phyloP scores from a whole-genome alignment of 2,329 filamentous ascomycete genomes.

The Ceratocystis diversiconidia region DNA sequence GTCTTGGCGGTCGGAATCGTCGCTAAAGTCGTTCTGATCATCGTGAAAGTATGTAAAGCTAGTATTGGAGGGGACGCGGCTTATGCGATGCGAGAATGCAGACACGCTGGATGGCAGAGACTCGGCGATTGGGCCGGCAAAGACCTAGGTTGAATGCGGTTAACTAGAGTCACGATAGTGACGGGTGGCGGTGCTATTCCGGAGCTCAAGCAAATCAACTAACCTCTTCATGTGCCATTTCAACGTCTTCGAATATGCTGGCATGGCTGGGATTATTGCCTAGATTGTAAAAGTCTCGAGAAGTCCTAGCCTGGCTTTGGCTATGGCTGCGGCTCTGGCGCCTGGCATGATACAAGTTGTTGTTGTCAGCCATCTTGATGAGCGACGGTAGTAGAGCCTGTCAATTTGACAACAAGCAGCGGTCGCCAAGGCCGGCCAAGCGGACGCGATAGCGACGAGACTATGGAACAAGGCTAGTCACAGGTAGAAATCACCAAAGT shows the following conservation, averaged over 20 bases:
- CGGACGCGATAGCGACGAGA: too few species aligned
- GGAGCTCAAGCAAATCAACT: slow-evolving; percentile 1
- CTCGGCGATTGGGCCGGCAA: slow-evolving; percentile 84
- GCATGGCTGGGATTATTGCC: slow-evolving; percentile 52
- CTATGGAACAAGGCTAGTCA: too few species aligned
- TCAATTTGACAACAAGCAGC: neutral
- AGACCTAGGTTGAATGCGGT: slow-evolving; percentile 38
- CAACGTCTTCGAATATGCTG: slow-evolving; percentile 87
- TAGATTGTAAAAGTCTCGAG: slow-evolving; percentile 9
- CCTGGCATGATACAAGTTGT: neutral
- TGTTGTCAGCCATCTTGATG: neutral
- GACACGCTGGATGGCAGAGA: slow-evolving; percentile 88
- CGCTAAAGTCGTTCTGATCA: slow-evolving; percentile 40
- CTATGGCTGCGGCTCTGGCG: neutral
- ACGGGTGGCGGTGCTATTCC: neutral
- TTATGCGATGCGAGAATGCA: slow-evolving; percentile 75
- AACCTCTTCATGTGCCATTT: slow-evolving; percentile 95
- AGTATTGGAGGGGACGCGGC: slow-evolving; percentile 66
- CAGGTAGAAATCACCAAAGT: too few species aligned
- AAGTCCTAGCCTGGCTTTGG: neutral
- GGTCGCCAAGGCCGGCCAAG: neutral
- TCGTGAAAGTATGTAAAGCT: slow-evolving; percentile 86
- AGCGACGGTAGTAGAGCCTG: neutral
- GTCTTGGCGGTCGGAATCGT: slow-evolving; percentile 24
- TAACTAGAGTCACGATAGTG: too few species aligned